Base-by-base conservation (phyloP, 1,284 basidiomycete species). In the Mycosarcoma mackinlayi region DNA sequence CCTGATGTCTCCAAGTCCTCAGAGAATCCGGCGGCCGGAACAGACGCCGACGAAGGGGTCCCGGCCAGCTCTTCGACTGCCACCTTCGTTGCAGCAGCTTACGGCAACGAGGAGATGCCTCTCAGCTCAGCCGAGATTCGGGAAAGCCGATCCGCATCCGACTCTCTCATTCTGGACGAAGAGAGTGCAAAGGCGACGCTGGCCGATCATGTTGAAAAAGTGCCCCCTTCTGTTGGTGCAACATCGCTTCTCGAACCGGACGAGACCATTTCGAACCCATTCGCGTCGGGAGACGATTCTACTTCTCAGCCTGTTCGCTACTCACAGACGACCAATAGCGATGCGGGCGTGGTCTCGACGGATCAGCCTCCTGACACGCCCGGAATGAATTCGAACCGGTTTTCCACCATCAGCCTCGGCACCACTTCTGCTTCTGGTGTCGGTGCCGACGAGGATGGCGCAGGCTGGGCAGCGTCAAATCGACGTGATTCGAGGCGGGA, bases 181-280 rank as follows among this genome's bases (percentile, higher is more conserved):
- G 68, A 65, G 21, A 51, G 31, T 16, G 68, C 62, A 11, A 71
- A 66, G 47, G 54, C 54, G 0, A 58, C 57, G 1, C 19, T 70
- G 28, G 45, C 56, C 1, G 58, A 65, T 3, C 56, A 34, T 16
- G 55, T 58, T 21, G 67, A 65, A 37, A 62, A 59, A 42, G 59
- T 78, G 0, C 65, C 75, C 6, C 75, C 78, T 6, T 79, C 77
- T 2, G 58, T 78, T 13, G 78, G 77, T 16, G 78, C 78, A 3
- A 64, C 66, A 7, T 79, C 77, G 3, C 46, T 80, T 47, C 54
- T 79, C 24, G 77, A 80, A 16, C 78, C 78, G 9, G 65, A 73
- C 21, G 64, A 70, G 24, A 74, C 75, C 21, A 79, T 80, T 35
- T 60, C 67, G 19, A 80, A 80, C 37, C 78, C 78, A 0, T 80